Evolutionary conservation across 2,329 filamentous ascomycete species (phyloP).

Genomic region (Claviceps pazoutovae): DNA sequence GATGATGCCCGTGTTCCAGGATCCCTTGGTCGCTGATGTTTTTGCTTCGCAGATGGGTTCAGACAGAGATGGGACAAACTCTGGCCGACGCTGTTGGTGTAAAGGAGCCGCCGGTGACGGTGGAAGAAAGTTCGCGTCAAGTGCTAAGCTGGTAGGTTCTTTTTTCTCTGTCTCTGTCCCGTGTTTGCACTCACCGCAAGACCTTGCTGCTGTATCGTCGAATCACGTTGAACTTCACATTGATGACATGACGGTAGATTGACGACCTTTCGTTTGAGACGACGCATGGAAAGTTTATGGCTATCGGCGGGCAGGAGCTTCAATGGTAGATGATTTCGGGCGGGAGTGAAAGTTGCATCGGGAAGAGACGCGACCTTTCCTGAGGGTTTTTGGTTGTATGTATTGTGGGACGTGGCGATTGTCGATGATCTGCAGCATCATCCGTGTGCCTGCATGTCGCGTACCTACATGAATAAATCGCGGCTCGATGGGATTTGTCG

Average conservation of each 20-base stretch:
- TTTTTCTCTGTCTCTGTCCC: too few relatives aligned
- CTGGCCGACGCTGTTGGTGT: conserved; percentile 5
- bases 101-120: conserved; percentile 5
- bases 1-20: not conserved
- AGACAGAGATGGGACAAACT: conserved; percentile 7
- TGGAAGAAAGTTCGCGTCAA: conserved; percentile 3
- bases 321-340: conserved; percentile 4
- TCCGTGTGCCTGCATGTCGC: too few relatives aligned
- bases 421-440: too few relatives aligned
- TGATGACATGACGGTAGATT: conserved; percentile 1
- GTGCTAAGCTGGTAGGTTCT: conserved; percentile 7
- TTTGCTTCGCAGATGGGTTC: conserved; percentile 5
- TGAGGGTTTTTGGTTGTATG: too few relatives aligned
- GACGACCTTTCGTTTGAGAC: conserved; percentile 6
- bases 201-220: too few relatives aligned
- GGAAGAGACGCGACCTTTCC: too few relatives aligned
- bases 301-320: conserved; percentile 4
- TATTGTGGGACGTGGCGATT: too few relatives aligned
- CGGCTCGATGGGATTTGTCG: too few relatives aligned
- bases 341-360: too few relatives aligned
- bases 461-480: too few relatives aligned
- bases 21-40: not conserved
- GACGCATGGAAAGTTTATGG: conserved; percentile 8
- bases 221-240: not conserved
- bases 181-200: too few relatives aligned